A percentile compares a stretch with the other conserved stretches of the same genome.
These are phyloP conservation scores for Colletotrichum truncatum DNA, from an alignment of 2,329 filamentous ascomycete species.

Conservation along the genomic window DNA sequence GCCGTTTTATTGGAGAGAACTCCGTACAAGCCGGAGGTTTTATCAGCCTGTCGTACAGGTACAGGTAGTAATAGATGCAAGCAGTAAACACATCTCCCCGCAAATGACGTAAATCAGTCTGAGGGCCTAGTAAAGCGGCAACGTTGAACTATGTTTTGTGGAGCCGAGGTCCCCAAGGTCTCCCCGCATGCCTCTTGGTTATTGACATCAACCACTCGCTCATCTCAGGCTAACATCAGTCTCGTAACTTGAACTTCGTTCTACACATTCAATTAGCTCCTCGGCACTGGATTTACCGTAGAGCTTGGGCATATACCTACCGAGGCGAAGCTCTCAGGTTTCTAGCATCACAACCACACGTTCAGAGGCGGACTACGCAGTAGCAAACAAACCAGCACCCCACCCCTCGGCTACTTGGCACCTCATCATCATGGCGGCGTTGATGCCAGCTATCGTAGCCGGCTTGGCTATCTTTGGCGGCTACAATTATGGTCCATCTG, in stretches of 20 bases:
- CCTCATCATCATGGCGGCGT: constrained; percentile 9
- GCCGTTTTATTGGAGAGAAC: too few species aligned
- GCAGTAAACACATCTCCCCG: not conserved
- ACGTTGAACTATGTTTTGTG: constrained; percentile 5
- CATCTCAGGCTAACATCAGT: not conserved
- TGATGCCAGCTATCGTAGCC: constrained; percentile 12
- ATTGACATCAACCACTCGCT: not conserved
- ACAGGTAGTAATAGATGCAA: not conserved
- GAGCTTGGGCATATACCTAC: too few species aligned
- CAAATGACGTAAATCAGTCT: constrained; percentile 14
- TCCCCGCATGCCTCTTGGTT: not conserved
- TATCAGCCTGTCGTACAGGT: not conserved
- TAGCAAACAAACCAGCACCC: too few species aligned
- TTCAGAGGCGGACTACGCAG: too few species aligned
- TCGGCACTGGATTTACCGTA: not conserved
- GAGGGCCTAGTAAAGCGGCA: not conserved
- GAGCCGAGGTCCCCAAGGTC: not conserved
- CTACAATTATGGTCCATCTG: constrained; percentile 5
- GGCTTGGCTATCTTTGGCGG: constrained; percentile 17
- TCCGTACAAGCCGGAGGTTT: too few species aligned
- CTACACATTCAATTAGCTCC: not conserved
- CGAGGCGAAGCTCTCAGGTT: too few species aligned
- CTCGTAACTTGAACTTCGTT: not conserved
- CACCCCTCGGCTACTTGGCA: not conserved
- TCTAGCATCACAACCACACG: too few species aligned